A percentile compares a stretch with the other conserved stretches of the same genome.
Evolutionary conservation across 129 eudicot genomes (phyloP).

Genomic region (Lactuca saligna): DNA sequence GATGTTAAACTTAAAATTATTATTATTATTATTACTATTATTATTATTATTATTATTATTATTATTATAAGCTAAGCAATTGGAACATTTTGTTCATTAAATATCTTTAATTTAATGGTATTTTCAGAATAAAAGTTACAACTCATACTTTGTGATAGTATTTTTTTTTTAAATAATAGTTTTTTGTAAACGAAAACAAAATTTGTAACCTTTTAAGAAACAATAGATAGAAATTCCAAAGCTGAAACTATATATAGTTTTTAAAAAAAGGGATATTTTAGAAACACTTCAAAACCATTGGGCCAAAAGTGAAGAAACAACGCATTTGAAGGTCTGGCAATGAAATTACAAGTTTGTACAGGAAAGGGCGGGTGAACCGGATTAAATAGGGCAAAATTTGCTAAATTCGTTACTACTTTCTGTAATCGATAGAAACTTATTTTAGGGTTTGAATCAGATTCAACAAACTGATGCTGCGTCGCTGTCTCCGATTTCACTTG

Average conservation of each 20-base stretch:
- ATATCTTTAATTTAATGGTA: no score
- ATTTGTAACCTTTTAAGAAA: no score
- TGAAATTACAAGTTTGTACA: conserved; percentile 9
- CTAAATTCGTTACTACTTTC: conserved; percentile 1
- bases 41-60: no score
- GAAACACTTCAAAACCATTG: background rate
- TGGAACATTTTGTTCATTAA: no score
- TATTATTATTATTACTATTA: no score
- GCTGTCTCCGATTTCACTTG: conserved; percentile 5
- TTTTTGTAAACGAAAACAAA: no score
- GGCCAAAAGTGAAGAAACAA: conserved; percentile 5
- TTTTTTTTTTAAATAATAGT: no score
- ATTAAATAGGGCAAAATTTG: conserved; percentile 10
- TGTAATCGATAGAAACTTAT: conserved; percentile 1
- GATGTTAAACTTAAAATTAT: no score
- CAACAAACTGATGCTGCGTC: conserved; percentile 13
- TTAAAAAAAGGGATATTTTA: background rate
- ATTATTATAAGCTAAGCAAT: no score
- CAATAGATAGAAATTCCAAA: background rate
- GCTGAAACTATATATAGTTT: background rate
- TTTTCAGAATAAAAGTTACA: no score
- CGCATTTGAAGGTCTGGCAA: conserved; percentile 5
- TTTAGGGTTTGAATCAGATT: conserved; percentile 29
- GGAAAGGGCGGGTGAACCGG: conserved; percentile 31
- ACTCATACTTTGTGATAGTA: no score